Evolutionary conservation across 1,284 basidiomycete species (phyloP).

Genomic region (Peniophora sp.): DNA sequence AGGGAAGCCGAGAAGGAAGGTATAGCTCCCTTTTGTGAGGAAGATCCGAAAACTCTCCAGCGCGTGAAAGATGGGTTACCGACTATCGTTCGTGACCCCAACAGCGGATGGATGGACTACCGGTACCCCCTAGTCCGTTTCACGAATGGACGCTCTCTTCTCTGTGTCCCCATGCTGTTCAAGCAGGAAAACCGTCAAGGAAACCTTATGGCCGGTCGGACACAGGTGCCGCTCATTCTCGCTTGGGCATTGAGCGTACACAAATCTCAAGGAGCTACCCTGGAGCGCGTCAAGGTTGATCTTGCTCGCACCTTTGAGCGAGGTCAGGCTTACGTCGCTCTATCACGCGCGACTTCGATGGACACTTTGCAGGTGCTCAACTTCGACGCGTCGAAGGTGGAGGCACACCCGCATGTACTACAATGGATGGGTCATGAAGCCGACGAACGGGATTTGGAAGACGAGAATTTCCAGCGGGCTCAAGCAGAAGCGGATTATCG

Average conservation of each 20-base stretch:
- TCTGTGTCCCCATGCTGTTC: slow-evolving; percentile 50
- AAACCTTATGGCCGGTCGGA: slow-evolving; percentile 40
- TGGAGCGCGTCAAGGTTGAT: slow-evolving; percentile 71
- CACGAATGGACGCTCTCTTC: slow-evolving; percentile 29
- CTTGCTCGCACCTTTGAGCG: slow-evolving; percentile 69
- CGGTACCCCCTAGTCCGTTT: slow-evolving; percentile 54
- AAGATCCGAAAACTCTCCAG: slow-evolving; percentile 18
- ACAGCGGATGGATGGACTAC: not conserved
- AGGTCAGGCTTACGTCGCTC: slow-evolving; percentile 69
- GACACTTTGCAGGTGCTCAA: slow-evolving; percentile 55
- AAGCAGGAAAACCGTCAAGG: slow-evolving; percentile 49
- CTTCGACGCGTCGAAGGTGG: slow-evolving; percentile 33
- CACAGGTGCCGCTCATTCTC: slow-evolving; percentile 64
- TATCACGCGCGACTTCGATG: slow-evolving; percentile 62
- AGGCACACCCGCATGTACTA: slow-evolving; percentile 20
- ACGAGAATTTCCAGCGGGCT: not conserved
- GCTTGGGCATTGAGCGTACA: slow-evolving; percentile 82
- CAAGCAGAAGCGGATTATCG: not conserved
- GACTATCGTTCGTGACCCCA: not conserved
- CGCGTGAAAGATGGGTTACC: slow-evolving; percentile 3
- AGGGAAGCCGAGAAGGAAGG: not conserved
- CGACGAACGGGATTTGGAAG: too few species aligned
- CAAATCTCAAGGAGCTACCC: slow-evolving; percentile 81
- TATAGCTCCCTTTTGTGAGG: not conserved
- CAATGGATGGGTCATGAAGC: slow-evolving; percentile 6